These are phyloP conservation scores for Botrytis pseudocinerea DNA, from an alignment of 2,329 filamentous ascomycete species.

Conservation along the genomic window DNA sequence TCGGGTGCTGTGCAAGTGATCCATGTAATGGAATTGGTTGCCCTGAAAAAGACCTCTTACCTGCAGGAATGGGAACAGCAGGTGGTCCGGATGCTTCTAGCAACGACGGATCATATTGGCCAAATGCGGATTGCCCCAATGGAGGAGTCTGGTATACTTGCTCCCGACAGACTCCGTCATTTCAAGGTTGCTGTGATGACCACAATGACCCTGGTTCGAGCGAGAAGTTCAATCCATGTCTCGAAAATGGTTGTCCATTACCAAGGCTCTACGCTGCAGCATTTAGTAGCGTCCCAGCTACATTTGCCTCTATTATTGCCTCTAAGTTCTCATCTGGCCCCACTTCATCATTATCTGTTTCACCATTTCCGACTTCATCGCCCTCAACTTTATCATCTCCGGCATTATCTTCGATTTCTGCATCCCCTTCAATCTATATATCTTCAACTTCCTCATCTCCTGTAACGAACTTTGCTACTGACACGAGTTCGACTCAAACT, in stretches of 20 bases:
- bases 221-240: background rate
- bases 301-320: background rate
- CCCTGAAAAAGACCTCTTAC: constrained; percentile 24
- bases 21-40: constrained; percentile 30
- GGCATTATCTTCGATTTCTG: background rate
- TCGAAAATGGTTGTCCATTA: background rate
- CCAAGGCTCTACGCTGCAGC: background rate
- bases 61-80: constrained; percentile 28
- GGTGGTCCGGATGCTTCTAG: constrained; percentile 3
- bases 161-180: background rate
- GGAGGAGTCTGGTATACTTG: constrained; percentile 11
- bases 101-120: constrained; percentile 10
- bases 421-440: background rate
- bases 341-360: background rate
- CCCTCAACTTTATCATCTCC: background rate
- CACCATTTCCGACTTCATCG: background rate
- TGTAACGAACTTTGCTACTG: background rate
- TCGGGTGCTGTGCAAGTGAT: constrained; percentile 30
- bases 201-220: background rate
- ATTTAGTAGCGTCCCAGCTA: background rate
- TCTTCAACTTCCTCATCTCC: background rate
- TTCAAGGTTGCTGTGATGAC: constrained; percentile 17
- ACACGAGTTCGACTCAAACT: background rate
- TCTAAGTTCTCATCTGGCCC: too few species aligned
- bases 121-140: constrained; percentile 11